Evolutionary conservation across 345 rosid species (phyloP).

Genomic region (Sonneratia caseolaris): DNA sequence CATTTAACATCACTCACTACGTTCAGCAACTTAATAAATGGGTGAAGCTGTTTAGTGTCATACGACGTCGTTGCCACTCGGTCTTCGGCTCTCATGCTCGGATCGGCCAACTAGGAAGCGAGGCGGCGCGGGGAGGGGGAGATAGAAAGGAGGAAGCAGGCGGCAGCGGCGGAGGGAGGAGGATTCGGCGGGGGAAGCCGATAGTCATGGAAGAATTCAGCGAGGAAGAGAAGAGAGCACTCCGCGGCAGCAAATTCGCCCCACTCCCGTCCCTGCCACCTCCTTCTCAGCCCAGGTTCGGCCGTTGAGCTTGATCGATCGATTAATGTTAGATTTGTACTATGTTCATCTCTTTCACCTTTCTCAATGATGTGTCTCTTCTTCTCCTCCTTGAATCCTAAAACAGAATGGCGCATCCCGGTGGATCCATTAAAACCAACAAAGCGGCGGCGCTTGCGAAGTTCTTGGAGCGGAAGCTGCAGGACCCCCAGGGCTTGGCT

Average conservation of each 20-base stretch:
- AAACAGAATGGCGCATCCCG: constrained; percentile 80
- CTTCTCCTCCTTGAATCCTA: not conserved
- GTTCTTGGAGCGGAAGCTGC: constrained; percentile 78
- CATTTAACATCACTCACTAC: too few species aligned
- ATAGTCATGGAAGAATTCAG: constrained; percentile 32
- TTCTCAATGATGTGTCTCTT: not conserved
- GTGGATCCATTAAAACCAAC: constrained; percentile 89
- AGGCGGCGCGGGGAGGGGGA: not conserved
- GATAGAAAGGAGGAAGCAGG: constrained; percentile 5
- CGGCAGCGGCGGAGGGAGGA: not conserved
- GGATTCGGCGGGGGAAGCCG: not conserved
- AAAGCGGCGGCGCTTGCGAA: constrained; percentile 91
- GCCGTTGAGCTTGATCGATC: not conserved
- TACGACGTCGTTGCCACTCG: not conserved
- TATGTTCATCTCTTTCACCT: not conserved
- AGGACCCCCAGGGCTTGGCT: constrained; percentile 69
- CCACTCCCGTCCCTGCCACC: constrained; percentile 58
- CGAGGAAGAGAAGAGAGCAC: constrained; percentile 84
- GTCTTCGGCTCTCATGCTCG: too few species aligned
- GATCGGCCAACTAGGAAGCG: not conserved
- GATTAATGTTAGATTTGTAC: not conserved
- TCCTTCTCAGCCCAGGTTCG: constrained; percentile 43
- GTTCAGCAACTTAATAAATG: too few species aligned
- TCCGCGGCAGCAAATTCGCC: constrained; percentile 96
- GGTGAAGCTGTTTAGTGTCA: too few species aligned